phyloP scores from a whole-genome alignment of 2,329 filamentous ascomycete genomes.

The Trichoderma sp. region DNA sequence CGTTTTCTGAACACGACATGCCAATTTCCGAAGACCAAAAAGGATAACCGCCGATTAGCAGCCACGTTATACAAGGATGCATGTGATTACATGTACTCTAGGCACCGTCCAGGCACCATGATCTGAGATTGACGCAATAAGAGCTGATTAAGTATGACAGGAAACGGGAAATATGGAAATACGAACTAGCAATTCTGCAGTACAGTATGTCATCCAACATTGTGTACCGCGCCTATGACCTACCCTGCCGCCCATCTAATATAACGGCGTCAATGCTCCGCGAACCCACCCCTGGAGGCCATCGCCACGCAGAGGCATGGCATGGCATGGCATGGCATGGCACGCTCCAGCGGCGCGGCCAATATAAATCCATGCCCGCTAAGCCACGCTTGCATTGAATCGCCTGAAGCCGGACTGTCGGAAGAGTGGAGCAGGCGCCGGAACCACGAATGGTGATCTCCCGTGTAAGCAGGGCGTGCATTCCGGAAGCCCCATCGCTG shows the following conservation, averaged over 20 bases:
- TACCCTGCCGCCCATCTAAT: background rate
- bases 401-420: conserved; percentile 1
- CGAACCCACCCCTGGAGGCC: background rate
- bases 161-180: background rate
- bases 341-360: background rate
- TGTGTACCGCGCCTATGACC: background rate
- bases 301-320: background rate
- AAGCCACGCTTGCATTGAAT: conserved; percentile 21
- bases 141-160: background rate
- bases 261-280: background rate
- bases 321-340: too few species aligned
- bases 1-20: background rate
- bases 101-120: too few species aligned
- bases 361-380: background rate
- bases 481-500: conserved; percentile 15
- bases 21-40: background rate
- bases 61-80: background rate
- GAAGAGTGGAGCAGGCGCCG: conserved; percentile 22
- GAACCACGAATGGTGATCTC: conserved; percentile 27
- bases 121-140: background rate
- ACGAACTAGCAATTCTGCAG: too few species aligned
- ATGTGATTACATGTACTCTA: background rate
- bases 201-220: too few species aligned
- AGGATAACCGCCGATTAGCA: background rate
- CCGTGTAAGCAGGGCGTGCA: conserved; percentile 21